Base-by-base conservation (phyloP, 73 alveolate genomes). In the Paramecium tetraurelia region DNA sequence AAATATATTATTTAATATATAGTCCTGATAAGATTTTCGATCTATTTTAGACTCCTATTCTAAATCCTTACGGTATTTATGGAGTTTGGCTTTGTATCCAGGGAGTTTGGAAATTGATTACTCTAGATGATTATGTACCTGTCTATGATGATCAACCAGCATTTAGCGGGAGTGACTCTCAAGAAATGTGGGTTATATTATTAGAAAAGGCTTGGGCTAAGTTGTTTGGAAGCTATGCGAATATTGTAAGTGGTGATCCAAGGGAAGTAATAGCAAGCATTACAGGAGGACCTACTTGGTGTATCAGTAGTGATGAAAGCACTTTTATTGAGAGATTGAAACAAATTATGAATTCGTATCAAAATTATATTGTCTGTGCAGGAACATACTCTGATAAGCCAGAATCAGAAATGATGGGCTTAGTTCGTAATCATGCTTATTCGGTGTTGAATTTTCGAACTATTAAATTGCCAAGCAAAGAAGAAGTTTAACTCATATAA, bases 161-260 rank as follows among this genome's bases (percentile, higher is more conserved):
- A 57, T 98, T 98, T 92, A 86, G 98, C 20, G 92, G 93, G 59
- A 96, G 98, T 7, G 86, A 96, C 88, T 97, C 96, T 50, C 86
- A 94, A 24, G 99, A 97, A 92, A 84, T 97, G 35, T 98, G 99
- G 99, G 99, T 98, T 11, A 95, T 98, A 9, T 57, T 98, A 5
- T 92, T 98, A 29, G 99, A 98, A 94, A 98, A 98, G 93, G 99
- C 99, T 2, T 98, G 99, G 99, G 99, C 99, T 14, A 98, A 98
- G 93, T 86, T 97, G 5, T 96, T 96, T 94, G 99, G 99, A n/a
- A 93, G 96, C 85, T 98, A 98, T 86, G 98, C 95, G 7, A 95
- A 97, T 58, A 96, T 98, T 14, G 94, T 95, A 36, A 99, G 99
- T 31, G 97, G 97, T 0, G 94, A 97, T 10, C 92, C 97, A 36